A percentile compares a stretch with the other conserved stretches of the same genome.
phyloP scores from a whole-genome alignment of 805 yeast genomes.

The Huiozyma naganishii region DNA sequence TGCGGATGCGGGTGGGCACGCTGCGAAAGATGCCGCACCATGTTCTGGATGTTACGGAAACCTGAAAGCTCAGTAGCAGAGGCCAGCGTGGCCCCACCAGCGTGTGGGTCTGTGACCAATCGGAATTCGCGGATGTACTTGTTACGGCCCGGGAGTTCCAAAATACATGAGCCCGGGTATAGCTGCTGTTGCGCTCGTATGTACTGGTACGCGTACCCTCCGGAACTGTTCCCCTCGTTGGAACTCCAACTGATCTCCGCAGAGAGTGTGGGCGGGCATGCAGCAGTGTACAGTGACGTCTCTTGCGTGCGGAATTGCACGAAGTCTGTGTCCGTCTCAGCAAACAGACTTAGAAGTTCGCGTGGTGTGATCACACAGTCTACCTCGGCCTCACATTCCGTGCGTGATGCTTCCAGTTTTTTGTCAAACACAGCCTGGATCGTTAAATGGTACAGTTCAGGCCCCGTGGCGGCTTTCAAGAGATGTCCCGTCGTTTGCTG shows the following conservation, averaged over 20 bases:
- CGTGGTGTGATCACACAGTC: slow-evolving; percentile 92
- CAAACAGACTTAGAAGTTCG: slow-evolving; percentile 66
- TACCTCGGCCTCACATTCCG: slow-evolving; percentile 62
- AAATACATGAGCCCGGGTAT: slow-evolving; percentile 21
- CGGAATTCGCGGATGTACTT: slow-evolving; percentile 64
- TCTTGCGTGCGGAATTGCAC: slow-evolving; percentile 8
- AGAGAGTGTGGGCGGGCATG: slow-evolving; percentile 22
- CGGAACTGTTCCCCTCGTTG: slow-evolving; percentile 73
- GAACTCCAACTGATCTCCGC: slow-evolving; percentile 55
- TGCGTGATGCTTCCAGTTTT: slow-evolving; percentile 86
- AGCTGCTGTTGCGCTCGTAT: slow-evolving; percentile 32
- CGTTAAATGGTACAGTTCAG: slow-evolving; percentile 60
- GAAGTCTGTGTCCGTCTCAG: slow-evolving; percentile 38
- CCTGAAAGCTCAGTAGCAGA: slow-evolving; percentile 72
- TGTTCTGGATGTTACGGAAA: slow-evolving; percentile 85
- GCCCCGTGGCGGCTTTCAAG: slow-evolving; percentile 35
- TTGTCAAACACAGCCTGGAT: slow-evolving; percentile 98
- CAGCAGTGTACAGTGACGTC: slow-evolving; percentile 2
- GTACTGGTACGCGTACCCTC: slow-evolving; percentile 78
- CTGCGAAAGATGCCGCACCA: slow-evolving; percentile 63
- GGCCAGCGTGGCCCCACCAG: slow-evolving; percentile 30
- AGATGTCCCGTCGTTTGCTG: slow-evolving; percentile 86
- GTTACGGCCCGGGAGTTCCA: slow-evolving; percentile 54
- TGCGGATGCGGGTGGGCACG: slow-evolving; percentile 5
- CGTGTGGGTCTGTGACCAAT: slow-evolving; percentile 30